Base-by-base conservation (phyloP, 2,329 filamentous ascomycete species). In the Verticillium isaacii region DNA sequence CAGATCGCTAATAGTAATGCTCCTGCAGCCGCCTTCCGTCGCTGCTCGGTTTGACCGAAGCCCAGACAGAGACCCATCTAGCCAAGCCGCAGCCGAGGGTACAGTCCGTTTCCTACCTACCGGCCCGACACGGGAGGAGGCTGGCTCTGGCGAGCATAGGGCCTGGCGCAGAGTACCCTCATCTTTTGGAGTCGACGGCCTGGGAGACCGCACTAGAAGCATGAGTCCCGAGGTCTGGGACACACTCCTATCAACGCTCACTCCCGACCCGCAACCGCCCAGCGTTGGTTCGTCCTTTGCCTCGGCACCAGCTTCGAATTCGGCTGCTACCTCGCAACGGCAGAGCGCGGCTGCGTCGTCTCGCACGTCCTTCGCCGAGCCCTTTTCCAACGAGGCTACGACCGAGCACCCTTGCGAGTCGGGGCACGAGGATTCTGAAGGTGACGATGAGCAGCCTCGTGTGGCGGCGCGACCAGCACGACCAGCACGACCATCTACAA, bases 131-230 rank as follows among this genome's bases (percentile, higher is more conserved):
- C 32, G 34, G 9, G 23, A 36, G 8, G 36, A 7, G 19, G 9
- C n/a, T 4, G 23, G 19, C 19, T 52, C 19, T 8, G 45, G n/a
- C 45, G 11, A 29, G 9, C 45, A 19, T 3, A 52, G 19, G 19
- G 19, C 9, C n/a, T 52, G 45, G 45, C n/a, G 19, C 19, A 52
- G 45, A 52, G 7, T 52, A 11, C 19, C n/a, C 45, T 52, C 45
- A 32, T 41, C 32, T 19, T 54, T 55, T 56, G 60, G 54, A 57
- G 63, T 89, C 1, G 89, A 96, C 73, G 92, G 92, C 4, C 83
- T 97, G 17, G 93, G 92, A 41, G 92, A 97, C 74, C 89, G 93
- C 62, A 86, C 92, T 65, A 87, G 92, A 67, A 96, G 92, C 73
- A 77, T 92, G n/a, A 93, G 89, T 70, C 89, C 89, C 1, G 89